Evolutionary conservation across 2,329 filamentous ascomycete genomes (phyloP).

Genomic region (Aspergillus vadensis): DNA sequence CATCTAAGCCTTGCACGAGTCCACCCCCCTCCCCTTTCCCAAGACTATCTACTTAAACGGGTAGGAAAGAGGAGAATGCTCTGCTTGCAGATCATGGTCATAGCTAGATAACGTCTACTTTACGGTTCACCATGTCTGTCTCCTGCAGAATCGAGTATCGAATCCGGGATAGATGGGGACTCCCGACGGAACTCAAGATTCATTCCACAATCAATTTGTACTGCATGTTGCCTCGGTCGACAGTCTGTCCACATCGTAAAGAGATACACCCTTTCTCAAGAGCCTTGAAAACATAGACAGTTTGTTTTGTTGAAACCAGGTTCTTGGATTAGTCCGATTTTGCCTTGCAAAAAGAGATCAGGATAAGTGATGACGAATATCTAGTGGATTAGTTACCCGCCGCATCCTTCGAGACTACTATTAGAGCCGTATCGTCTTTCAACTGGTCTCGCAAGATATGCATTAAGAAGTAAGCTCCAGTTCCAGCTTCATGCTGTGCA

Average conservation of each 20-base stretch:
- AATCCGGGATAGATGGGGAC: not conserved
- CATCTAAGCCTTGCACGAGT: slow-evolving; percentile 9
- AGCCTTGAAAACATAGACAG: too few species aligned
- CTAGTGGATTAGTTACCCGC: too few species aligned
- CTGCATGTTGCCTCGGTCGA: not conserved
- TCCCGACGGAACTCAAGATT: not conserved
- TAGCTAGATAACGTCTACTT: not conserved
- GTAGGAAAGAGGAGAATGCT: not conserved
- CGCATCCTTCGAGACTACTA: not conserved
- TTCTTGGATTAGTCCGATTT: too few species aligned
- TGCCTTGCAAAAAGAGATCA: too few species aligned
- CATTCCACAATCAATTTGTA: not conserved
- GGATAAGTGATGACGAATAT: not conserved
- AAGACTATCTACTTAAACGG: not conserved
- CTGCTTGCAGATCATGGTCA: not conserved
- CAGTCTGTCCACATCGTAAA: too few species aligned
- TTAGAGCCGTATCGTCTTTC: not conserved
- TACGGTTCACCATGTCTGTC: not conserved
- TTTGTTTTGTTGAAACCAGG: too few species aligned
- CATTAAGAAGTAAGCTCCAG: not conserved
- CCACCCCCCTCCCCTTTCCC: not conserved
- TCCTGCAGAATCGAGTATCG: not conserved
- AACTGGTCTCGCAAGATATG: not conserved
- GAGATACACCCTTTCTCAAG: too few species aligned
- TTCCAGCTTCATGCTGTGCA: not conserved